Percentiles rank a stretch among this genome's conserved stretches.
Conservation (phyloP, 1,139 yeast species). For the Yamadazyma songkhlaensis region DNA sequence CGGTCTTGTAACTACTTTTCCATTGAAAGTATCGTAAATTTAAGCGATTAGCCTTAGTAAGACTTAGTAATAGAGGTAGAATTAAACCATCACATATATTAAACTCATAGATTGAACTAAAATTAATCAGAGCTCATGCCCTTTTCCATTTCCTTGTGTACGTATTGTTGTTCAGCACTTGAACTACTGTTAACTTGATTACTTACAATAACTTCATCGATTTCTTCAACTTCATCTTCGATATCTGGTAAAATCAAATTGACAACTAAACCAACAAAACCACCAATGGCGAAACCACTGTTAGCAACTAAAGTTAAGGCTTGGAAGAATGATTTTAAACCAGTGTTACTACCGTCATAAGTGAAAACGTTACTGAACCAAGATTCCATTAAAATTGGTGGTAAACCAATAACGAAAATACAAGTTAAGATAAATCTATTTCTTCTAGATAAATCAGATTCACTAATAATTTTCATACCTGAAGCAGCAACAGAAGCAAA, state of each 20-base stretch:
- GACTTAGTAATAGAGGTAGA: no score
- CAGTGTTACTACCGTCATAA: constrained; percentile 61
- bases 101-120: not conserved
- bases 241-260: constrained; percentile 66
- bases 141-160: constrained; percentile 9
- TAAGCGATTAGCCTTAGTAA: no score
- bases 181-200: not conserved
- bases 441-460: constrained; percentile 76
- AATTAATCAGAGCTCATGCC: no score
- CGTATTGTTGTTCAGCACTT: not conserved
- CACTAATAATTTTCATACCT: constrained; percentile 73
- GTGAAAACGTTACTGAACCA: constrained; percentile 80
- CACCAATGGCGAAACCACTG: constrained; percentile 81
- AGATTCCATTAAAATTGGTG: constrained; percentile 63
- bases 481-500: constrained; percentile 85
- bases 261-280: constrained; percentile 67
- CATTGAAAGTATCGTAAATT: no score
- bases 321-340: constrained; percentile 68
- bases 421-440: constrained; percentile 76
- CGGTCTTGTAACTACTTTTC: no score
- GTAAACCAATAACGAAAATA: constrained; percentile 54
- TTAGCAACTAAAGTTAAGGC: constrained; percentile 81
- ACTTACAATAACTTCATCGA: constrained; percentile 35
- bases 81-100: not conserved
- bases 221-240: constrained; percentile 54